Base-by-base conservation (phyloP, 1,284 basidiomycete species). In the Trichosporon coremiiforme region DNA sequence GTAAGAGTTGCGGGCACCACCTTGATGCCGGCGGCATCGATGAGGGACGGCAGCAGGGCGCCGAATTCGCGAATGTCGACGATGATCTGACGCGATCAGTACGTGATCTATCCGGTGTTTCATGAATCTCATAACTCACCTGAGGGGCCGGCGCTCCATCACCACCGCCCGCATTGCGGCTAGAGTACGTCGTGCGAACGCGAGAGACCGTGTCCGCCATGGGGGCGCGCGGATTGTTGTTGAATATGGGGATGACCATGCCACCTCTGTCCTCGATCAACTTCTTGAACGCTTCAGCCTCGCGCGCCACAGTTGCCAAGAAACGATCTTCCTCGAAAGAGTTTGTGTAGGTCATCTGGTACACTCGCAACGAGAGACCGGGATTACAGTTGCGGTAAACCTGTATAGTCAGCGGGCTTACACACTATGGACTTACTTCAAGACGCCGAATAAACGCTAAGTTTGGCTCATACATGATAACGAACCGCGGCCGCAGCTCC, bases 51-150 rank as follows among this genome's bases (percentile, higher is more conserved):
- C 22, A 99, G 85, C 0, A 93, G 90, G 0, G 95, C 98, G 25
- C 95, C 87, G 81, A 99, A 98, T 80, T 99, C 96, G 76, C 96
- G 89, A 88, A 98, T 92, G 81, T 98, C 97, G 13, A 98, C 95
- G 68, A 99, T 90, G 69, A 99, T 90, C 92, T 95, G 73, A 10
- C 25, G 66, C 31, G 13, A 35, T 60, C 15, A 60, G 57, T 22
- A 33, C 31, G 22, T 13, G 53, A 13, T 15, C 8, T n/a, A 2
- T 2, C 12, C 31, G 12, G 31, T 4, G 13, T 31, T 17, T 55
- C 31, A 31, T 33, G 57, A 13, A 65, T 50, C 9, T 17, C 35
- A 12, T 38, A 13, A 47, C 33, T 64, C 50, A 25, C 17, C 17
- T 22, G 22, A 7, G 55, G 53, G 7, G 55, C 57, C 15, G 85